Conservation (phyloP, 2,329 filamentous ascomycete genomes). For the Coniochaeta sp. region DNA sequence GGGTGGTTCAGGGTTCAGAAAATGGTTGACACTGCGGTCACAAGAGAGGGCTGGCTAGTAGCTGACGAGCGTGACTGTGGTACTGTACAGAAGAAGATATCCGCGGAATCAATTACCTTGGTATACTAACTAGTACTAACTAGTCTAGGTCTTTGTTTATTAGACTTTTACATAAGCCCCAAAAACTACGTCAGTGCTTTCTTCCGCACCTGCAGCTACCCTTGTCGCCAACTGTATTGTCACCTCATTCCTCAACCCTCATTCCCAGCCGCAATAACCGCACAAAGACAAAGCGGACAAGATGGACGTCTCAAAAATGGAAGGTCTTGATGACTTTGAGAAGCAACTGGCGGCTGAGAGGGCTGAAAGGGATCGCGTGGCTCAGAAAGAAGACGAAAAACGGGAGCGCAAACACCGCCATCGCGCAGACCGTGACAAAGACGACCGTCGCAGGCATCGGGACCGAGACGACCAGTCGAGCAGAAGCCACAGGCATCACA, state of each 20-base stretch:
- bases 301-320: slow-evolving; percentile 4
- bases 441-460: slow-evolving; percentile 13
- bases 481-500: slow-evolving; percentile 22
- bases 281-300: slow-evolving; percentile 2
- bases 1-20: no score
- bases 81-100: no score
- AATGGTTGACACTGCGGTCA: no score
- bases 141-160: no score
- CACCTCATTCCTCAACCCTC: neutral
- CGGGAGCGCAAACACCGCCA: slow-evolving; percentile 19
- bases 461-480: slow-evolving; percentile 21
- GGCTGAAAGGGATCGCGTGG: slow-evolving; percentile 19
- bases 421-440: slow-evolving; percentile 19
- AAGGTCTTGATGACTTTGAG: slow-evolving; percentile 25
- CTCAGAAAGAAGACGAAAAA: slow-evolving; percentile 15
- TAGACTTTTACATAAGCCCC: no score
- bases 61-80: no score
- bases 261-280: neutral
- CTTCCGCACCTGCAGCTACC: neutral
- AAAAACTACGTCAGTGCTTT: neutral
- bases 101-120: no score
- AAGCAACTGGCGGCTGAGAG: slow-evolving; percentile 29
- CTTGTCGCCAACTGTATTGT: neutral
- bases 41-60: no score
- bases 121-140: no score